phyloP scores from a whole-genome alignment of 257 asterid species.

The Penstemon davidsonii region DNA sequence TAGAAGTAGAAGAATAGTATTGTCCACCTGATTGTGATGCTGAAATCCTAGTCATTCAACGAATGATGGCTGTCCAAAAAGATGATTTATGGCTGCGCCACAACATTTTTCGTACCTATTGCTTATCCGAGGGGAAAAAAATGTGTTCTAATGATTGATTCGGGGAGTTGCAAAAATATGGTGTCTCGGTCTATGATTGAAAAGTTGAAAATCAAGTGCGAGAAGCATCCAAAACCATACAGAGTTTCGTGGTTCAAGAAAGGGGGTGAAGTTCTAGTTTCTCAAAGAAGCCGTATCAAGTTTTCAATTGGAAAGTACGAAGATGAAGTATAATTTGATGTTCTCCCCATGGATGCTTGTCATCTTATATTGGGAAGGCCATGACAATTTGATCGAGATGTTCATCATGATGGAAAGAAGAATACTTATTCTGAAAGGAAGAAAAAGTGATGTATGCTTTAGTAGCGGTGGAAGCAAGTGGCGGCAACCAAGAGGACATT shows the following conservation, averaged over 20 bases:
- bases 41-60: background rate
- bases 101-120: background rate
- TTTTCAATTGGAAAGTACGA: background rate
- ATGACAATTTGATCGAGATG: background rate
- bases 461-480: background rate
- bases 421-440: background rate
- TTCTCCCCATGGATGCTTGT: background rate
- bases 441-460: background rate
- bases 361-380: background rate
- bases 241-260: background rate
- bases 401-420: background rate
- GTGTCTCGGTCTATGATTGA: background rate
- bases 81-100: background rate
- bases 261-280: background rate
- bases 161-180: background rate
- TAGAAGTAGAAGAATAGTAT: background rate
- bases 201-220: background rate
- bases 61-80: conserved; percentile 3
- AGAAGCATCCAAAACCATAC: background rate
- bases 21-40: background rate
- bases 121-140: background rate
- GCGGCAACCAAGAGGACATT: background rate
- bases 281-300: background rate
- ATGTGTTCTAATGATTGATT: background rate
- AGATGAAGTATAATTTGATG: background rate